These are phyloP conservation scores for Silene vulgaris DNA, from an alignment of 179 eudicot species.

Conservation along the genomic window DNA sequence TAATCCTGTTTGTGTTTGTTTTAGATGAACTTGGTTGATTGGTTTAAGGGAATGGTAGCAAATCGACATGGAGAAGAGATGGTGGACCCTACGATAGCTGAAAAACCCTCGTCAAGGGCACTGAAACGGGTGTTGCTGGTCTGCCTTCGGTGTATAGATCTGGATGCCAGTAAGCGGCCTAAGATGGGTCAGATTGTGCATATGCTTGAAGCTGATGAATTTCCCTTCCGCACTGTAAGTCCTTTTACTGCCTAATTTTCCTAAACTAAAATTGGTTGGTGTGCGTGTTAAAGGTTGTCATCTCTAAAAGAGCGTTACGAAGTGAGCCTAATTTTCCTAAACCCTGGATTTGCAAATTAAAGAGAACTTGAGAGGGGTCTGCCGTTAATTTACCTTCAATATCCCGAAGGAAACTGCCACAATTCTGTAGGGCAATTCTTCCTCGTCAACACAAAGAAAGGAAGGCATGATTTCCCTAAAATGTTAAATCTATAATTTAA, in stretches of 20 bases:
- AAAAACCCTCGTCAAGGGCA: constrained; percentile 62
- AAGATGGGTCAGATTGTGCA: constrained; percentile 94
- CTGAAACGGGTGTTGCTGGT: constrained; percentile 65
- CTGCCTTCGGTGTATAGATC: constrained; percentile 83
- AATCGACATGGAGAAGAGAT: constrained; percentile 66
- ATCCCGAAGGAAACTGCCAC: no score
- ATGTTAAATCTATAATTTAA: no score
- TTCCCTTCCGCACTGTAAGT: constrained; percentile 67
- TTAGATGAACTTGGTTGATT: constrained; percentile 90
- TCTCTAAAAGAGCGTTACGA: neutral
- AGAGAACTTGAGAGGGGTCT: no score
- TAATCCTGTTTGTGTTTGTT: no score
- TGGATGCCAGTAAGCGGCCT: constrained; percentile 73
- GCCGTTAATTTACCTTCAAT: no score
- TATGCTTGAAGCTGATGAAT: constrained; percentile 89
- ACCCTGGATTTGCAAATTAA: no score
- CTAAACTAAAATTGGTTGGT: neutral
- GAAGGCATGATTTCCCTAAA: no score
- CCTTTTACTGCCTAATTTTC: neutral
- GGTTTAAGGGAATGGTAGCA: constrained; percentile 82
- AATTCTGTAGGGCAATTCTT: no score
- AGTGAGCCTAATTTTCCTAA: no score
- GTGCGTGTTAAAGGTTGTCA: neutral
- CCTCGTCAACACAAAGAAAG: no score
- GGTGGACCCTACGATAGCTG: constrained; percentile 51